phyloP scores from a whole-genome alignment of 148 eudicot species.

The Silene latifolia region DNA sequence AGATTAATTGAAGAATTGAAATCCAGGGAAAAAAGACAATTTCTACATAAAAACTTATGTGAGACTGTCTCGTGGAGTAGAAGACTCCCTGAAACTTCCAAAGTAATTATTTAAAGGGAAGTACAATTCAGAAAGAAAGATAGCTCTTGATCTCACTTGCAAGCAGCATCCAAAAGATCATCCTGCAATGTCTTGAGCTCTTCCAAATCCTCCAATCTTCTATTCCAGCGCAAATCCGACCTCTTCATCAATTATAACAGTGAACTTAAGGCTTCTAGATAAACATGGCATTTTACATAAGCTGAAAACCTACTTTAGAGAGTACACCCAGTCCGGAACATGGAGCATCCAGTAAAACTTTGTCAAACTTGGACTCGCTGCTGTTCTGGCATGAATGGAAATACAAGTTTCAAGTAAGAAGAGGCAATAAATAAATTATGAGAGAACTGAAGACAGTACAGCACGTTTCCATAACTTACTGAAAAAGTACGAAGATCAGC shows the following conservation, averaged over 20 bases:
- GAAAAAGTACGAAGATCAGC: conserved; percentile 73
- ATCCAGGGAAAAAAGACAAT: background rate
- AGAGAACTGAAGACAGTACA: background rate
- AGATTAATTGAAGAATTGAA: background rate
- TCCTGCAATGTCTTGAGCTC: conserved; percentile 78
- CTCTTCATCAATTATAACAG: conserved; percentile 41
- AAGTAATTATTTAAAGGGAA: too few species aligned
- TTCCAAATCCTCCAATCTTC: conserved; percentile 84
- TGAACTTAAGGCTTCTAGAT: background rate
- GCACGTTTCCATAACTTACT: conserved; percentile 36
- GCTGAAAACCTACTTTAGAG: conserved; percentile 58
- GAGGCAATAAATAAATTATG: background rate
- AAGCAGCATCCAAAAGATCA: conserved; percentile 83
- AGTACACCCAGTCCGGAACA: conserved; percentile 97
- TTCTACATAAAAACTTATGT: background rate
- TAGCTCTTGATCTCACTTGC: conserved; percentile 46
- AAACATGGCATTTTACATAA: background rate
- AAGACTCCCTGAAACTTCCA: too few species aligned
- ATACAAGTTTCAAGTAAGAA: conserved; percentile 15
- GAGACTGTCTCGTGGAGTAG: too few species aligned
- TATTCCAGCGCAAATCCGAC: conserved; percentile 96
- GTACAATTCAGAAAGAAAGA: conserved; percentile 13
- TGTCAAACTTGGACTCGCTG: conserved; percentile 40
- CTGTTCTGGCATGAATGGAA: conserved; percentile 35
- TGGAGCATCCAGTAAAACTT: conserved; percentile 93